Base-by-base conservation (phyloP, 352 stramenopile species). In the Globisporangium alternatum region DNA sequence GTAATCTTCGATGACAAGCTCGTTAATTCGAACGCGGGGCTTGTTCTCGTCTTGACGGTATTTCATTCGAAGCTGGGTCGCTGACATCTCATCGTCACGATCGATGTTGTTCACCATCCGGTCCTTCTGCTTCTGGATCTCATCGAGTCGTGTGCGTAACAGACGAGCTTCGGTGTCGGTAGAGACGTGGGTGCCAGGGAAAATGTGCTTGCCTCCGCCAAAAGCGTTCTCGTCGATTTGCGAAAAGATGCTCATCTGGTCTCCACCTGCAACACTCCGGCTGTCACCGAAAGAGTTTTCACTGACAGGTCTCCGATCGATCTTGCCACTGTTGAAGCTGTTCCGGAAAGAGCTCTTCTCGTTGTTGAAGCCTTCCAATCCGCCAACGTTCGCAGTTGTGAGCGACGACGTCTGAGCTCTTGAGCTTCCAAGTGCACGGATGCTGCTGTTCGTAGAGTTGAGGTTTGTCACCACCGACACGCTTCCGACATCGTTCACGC, bases 1-100 rank as follows among this genome's bases (percentile, higher is more conserved):
- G 51, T 95, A 96, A 31, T 96, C 78, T 64, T 96, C 88, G 33
- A 96, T 96, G 12, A 96, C 76, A 4, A 96, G 72, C 64, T 93
- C 86, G 45, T 91, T 93, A 62, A 93, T 93, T 19, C 83, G 80
- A 58, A 92, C 62, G 21, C 78, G 81, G 0, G 76, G 74, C 43
- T 83, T 76, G 17, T 81, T 66, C 10, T 73, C 73, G 1, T 83
- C 69, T 35, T 74, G 65, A 8, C 76, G 66, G 37, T 91, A 83
- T 58, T 79, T 82, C 19, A 64, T 70, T 30, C 77, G 76, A 43
- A 90, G 67, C 30, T 90, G 77, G 2, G 72, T 80, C 5, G 75
- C 80, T 17, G 78, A 83, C 45, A 93, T 33, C n/a, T 86, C 67
- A 45, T 90, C 80, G 41, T 90, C 83, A 15, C 65, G 67, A 12